These are phyloP conservation scores for Obba rivulosa DNA, from an alignment of 768 basidiomycete species.

Conservation along the genomic window DNA sequence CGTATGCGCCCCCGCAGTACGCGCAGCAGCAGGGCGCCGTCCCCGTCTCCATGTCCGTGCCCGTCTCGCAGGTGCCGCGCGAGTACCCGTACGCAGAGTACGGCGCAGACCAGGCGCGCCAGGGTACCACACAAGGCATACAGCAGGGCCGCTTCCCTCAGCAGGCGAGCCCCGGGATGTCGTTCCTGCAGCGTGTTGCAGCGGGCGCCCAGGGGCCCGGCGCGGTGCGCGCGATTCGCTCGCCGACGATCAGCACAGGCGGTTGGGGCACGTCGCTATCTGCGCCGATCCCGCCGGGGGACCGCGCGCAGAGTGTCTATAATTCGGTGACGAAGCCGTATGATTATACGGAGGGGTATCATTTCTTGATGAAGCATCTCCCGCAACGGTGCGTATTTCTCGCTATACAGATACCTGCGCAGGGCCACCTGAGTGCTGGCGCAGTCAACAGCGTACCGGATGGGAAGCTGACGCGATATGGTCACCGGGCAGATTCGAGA, in stretches of 20 bases:
- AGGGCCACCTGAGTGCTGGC: background rate
- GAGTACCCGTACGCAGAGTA: conserved; percentile 7
- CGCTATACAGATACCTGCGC: background rate
- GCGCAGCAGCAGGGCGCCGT: conserved; percentile 21
- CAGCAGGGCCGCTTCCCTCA: background rate
- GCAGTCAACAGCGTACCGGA: too few relatives aligned
- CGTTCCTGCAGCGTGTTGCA: conserved; percentile 9
- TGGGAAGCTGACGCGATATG: background rate
- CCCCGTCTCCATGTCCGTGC: conserved; percentile 2
- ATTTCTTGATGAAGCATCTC: conserved; percentile 93
- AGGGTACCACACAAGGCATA: conserved; percentile 3
- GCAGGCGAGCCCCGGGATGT: conserved; percentile 2
- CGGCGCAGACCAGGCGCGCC: conserved; percentile 9
- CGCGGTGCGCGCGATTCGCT: background rate
- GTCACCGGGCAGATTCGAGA: conserved; percentile 88
- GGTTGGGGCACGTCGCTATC: conserved; percentile 13
- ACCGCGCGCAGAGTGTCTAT: conserved; percentile 41
- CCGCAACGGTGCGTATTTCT: conserved; percentile 62
- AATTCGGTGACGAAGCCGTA: conserved; percentile 70
- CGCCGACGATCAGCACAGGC: conserved; percentile 7
- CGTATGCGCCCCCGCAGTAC: conserved; percentile 20
- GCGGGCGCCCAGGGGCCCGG: background rate
- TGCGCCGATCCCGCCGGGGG: conserved; percentile 5
- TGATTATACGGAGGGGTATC: conserved; percentile 95
- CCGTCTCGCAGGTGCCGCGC: conserved; percentile 1